Evolutionary conservation across 345 rosid species (phyloP).

Genomic region (Carallia pectinifolia): DNA sequence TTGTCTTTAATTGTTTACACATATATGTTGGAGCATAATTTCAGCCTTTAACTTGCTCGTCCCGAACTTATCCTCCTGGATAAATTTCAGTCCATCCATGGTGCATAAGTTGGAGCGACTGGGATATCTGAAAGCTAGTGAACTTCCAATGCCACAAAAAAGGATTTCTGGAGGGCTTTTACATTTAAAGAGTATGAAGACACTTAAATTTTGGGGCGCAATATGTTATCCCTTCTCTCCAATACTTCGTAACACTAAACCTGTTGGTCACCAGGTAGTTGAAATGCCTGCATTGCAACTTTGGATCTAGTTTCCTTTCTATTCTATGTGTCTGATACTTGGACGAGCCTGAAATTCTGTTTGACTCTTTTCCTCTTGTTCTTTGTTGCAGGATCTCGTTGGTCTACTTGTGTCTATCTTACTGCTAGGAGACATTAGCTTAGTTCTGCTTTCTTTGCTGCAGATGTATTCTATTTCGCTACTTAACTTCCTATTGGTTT

Average conservation of each 20-base stretch:
- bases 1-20: conserved; percentile 5
- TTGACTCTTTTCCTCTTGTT: conserved; percentile 9
- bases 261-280: conserved; percentile 89
- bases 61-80: neutral
- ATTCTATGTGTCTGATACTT: conserved; percentile 8
- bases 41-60: neutral
- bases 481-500: conserved; percentile 55
- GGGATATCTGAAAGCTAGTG: conserved; percentile 28
- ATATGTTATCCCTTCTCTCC: conserved; percentile 57
- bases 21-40: neutral
- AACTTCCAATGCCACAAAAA: conserved; percentile 33
- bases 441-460: conserved; percentile 81
- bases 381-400: conserved; percentile 67
- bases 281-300: conserved; percentile 6
- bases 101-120: conserved; percentile 24
- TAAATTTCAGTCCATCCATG: conserved; percentile 36
- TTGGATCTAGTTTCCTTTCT: conserved; percentile 3
- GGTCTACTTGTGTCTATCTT: conserved; percentile 80
- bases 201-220: conserved; percentile 53
- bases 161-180: conserved; percentile 60
- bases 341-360: neutral
- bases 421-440: conserved; percentile 73
- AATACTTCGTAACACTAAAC: conserved; percentile 65
- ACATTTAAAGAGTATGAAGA: conserved; percentile 59
- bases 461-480: conserved; percentile 89